phyloP scores from a whole-genome alignment of 2,329 filamentous ascomycete species.

The Emmonsia crescens region DNA sequence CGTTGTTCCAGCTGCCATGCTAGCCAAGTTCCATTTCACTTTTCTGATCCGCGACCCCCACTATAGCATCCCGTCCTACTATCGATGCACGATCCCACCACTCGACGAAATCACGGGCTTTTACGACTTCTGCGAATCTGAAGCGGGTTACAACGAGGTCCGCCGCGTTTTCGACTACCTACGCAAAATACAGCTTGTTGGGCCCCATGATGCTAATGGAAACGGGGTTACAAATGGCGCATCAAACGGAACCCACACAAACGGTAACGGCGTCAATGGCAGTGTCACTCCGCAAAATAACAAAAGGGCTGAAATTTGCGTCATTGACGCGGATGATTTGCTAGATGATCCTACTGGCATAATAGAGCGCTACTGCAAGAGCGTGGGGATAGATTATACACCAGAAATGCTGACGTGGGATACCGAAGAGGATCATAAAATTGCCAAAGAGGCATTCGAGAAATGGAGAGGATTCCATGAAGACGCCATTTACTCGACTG shows the following conservation, averaged over 20 bases:
- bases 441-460: conserved; percentile 68
- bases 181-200: conserved; percentile 55
- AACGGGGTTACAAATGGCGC: conserved; percentile 20
- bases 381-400: conserved; percentile 65
- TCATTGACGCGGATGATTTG: conserved; percentile 88
- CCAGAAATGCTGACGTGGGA: conserved; percentile 78
- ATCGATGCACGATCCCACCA: conserved; percentile 84
- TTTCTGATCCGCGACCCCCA: conserved; percentile 97
- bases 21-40: conserved; percentile 81
- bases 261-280: conserved; percentile 17
- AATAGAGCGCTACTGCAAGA: conserved; percentile 69
- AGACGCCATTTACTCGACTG: conserved; percentile 75
- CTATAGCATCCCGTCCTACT: conserved; percentile 83
- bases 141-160: conserved; percentile 85
- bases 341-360: conserved; percentile 71
- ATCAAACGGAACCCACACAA: conserved; percentile 19
- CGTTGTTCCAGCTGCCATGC: conserved; percentile 61
- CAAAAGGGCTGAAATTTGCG: conserved; percentile 55
- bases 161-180: conserved; percentile 81
- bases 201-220: conserved; percentile 48
- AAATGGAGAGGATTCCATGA: conserved; percentile 98
- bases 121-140: conserved; percentile 71
- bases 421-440: conserved; percentile 56
- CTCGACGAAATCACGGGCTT: conserved; percentile 74
- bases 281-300: conserved; percentile 6